phyloP scores from a whole-genome alignment of 2,329 filamentous ascomycete species.

The Xylaria sp. region DNA sequence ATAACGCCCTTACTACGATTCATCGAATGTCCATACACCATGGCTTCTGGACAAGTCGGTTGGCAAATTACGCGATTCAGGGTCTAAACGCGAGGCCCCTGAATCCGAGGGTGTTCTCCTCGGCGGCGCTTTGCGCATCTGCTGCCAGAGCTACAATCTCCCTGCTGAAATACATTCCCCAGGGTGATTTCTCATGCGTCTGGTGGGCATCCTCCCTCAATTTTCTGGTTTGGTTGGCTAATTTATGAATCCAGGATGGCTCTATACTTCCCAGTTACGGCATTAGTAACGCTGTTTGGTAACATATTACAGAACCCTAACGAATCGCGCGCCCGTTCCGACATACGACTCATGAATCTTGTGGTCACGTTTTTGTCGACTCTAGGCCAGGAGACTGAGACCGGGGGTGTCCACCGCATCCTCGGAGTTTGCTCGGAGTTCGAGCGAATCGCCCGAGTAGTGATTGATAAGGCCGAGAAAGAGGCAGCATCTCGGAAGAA shows the following conservation, averaged over 20 bases:
- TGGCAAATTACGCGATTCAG: constrained; percentile 93
- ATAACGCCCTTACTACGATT: constrained; percentile 95
- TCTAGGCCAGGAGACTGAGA: constrained; percentile 82
- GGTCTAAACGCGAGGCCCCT: constrained; percentile 85
- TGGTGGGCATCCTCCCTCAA: constrained; percentile 59
- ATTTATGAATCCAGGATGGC: constrained; percentile 59
- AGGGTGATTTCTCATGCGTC: constrained; percentile 89
- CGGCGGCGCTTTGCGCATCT: constrained; percentile 84
- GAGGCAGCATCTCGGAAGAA: constrained; percentile 77
- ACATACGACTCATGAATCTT: constrained; percentile 84
- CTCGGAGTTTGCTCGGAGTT: constrained; percentile 93
- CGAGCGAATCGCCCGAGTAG: constrained; percentile 83
- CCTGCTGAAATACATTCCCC: constrained; percentile 90
- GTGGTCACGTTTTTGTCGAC: constrained; percentile 90
- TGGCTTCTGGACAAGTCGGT: constrained; percentile 92
- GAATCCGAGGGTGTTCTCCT: constrained; percentile 92
- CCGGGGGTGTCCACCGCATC: constrained; percentile 89
- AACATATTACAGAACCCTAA: constrained; percentile 95
- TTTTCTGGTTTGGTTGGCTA: not conserved
- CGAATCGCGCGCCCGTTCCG: constrained; percentile 79
- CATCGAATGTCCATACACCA: constrained; percentile 98
- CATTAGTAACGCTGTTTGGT: constrained; percentile 89
- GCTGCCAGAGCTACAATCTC: constrained; percentile 91
- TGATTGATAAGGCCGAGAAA: constrained; percentile 86
- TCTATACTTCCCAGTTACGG: constrained; percentile 92